Conservation (phyloP, 129 eudicot species). For the Kitagawia praeruptora region DNA sequence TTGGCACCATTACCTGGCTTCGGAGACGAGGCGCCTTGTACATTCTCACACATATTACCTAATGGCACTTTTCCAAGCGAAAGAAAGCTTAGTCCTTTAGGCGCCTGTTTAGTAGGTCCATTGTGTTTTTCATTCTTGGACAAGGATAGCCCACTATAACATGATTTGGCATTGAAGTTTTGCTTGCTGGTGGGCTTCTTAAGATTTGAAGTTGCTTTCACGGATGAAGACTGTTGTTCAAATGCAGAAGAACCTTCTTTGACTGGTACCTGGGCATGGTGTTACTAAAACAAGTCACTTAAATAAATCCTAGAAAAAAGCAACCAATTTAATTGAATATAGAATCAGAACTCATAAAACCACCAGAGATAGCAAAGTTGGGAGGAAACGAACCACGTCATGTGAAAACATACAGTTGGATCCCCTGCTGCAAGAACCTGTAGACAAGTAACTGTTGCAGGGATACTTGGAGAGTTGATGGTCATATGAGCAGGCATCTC, state of each 20-base stretch:
- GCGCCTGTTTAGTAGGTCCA: constrained; percentile 24
- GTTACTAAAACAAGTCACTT: background rate
- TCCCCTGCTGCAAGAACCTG: constrained; percentile 76
- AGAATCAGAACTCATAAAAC: background rate
- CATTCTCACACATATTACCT: constrained; percentile 12
- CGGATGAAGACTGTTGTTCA: constrained; percentile 22
- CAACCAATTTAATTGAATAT: background rate
- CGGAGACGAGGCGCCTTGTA: constrained; percentile 13
- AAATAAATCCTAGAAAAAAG: background rate
- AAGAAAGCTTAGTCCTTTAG: constrained; percentile 47
- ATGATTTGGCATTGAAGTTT: constrained; percentile 7
- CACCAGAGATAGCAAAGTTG: background rate
- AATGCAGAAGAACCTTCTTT: constrained; percentile 16
- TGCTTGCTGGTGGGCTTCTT: constrained; percentile 16
- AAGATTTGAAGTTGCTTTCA: constrained; percentile 10
- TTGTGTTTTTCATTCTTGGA: constrained; percentile 18
- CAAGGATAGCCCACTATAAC: background rate
- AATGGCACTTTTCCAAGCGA: constrained; percentile 21
- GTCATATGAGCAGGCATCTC: constrained; percentile 78
- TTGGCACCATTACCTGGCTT: constrained; percentile 22
- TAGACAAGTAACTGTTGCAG: constrained; percentile 38
- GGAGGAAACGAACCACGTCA: constrained; percentile 34
- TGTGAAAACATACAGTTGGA: constrained; percentile 72
- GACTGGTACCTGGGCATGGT: constrained; percentile 26
- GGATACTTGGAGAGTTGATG: constrained; percentile 87